Base-by-base conservation (phyloP, 148 eudicot genomes). In the Rhododendron kiyosumense region DNA sequence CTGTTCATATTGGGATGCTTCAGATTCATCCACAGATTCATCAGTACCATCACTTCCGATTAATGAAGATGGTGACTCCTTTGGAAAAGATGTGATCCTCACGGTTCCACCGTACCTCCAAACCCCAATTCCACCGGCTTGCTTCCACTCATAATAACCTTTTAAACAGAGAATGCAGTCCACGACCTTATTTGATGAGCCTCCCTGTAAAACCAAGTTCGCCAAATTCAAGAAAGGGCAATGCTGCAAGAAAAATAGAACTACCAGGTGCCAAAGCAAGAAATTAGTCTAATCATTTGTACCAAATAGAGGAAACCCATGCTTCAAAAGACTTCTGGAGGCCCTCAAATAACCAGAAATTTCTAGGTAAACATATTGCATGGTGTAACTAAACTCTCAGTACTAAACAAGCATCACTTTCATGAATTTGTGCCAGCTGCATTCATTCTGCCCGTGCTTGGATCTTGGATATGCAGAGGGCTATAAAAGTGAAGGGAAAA, bases 21-120 rank as follows among this genome's bases (percentile, higher is more conserved):
- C 98, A 74, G 91, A 96, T 57, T 94, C 99, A 88, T 96, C 98
- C 41, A 94, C 76, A 26, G 98, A 95, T 51, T 96, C 99, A 87
- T 95, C 96, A 73, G 97, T 88, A 88, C 93, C 92, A 85, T 95
- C 98, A 92, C 94, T 95, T 48, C 94, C 93, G 67, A 91, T 86
- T n/a, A 93, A 88, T 45, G 98, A 94, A 75, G 95, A 90, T 4
- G 94, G 91, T 36, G 94, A 90, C 51, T 89, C 98, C 84, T 92
- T 94, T 2, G 93, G 92, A 26, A 89, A 88, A 5, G 98, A 91
- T 30, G 94, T 93, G 82, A 96, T 96, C 91, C 89, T 93, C 83
- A 96, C 95, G 7, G 97, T 95, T 57, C 99, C 98, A 75, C 99
- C 99, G 69, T 96, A 96, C 88, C 92, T 95, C 99, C 99, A 96